Evolutionary conservation across 192 early-diverging fungal genomes (phyloP), one percentile per base, ranked within the genome.

Genomic region (Allomyces arbusculus): DNA sequence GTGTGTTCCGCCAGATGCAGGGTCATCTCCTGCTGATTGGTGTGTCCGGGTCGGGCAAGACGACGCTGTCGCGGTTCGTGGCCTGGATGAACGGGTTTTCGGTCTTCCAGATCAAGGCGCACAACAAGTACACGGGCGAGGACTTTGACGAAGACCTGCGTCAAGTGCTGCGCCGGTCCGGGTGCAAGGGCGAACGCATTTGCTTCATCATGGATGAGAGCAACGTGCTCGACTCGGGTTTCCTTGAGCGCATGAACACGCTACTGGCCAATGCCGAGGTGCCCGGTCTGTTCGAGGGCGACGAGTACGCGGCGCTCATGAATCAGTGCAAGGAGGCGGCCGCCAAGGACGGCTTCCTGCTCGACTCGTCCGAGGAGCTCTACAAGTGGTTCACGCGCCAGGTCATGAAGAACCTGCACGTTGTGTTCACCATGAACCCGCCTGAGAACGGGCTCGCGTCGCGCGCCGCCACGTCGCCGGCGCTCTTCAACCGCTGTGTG

Each of bases 381-480:
- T 92, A 95, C 78, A 89, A 90, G 66, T 97, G 95, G 95, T 98
- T 99, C 76, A 93, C 91, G 25, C 80, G 86, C 65, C 95, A 97
- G 74, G 91, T 99, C 63, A 89, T 87, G 81, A 84, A 84, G 63
- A 99, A 99, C 71, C 73, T 99, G 45, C 97, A 99, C 69, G 93
- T 99, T 25, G 93, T 99, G 14, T 98, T 99, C 70, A 99, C 97
- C 14, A 99, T 99, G 97, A 99, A 99, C 72, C 97, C 97, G 19
- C 97, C 97, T 0, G 87, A 91, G 66, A 89, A 81, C 23, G 93
- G 90, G 24, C 78, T 98, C 22, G 91, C 89, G 4, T 86, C 87
- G 22, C 86, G 93, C 28, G 92, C 95, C 0, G 94, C 97, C 20
- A 97, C 95, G 5, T 96, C 93, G 12, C 97, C 97, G 40, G 97